A percentile compares a stretch with the other conserved stretches of the same genome.
These are phyloP conservation scores for Angophora floribunda DNA, from an alignment of 345 rosid species.

Conservation along the genomic window DNA sequence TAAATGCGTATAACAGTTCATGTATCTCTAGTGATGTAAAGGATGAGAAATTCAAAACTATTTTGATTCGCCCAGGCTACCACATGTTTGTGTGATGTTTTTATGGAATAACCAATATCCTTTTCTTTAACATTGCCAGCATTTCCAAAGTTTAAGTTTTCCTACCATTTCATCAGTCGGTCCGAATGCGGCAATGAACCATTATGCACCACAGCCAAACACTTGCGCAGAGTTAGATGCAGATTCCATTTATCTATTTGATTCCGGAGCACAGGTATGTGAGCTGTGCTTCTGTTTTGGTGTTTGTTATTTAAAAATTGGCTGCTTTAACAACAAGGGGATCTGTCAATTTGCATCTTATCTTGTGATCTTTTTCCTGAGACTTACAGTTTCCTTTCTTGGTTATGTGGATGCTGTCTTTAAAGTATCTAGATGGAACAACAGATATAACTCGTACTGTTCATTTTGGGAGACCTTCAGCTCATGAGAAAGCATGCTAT, in stretches of 20 bases:
- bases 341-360: not conserved
- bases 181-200: conserved; percentile 90
- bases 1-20: not conserved
- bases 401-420: conserved; percentile 5
- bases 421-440: conserved; percentile 92
- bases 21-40: not conserved
- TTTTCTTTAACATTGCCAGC: conserved; percentile 36
- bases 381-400: not conserved
- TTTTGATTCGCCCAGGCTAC: not conserved
- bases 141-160: conserved; percentile 92
- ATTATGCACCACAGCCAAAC: conserved; percentile 65
- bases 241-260: conserved; percentile 70
- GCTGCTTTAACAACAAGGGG: not conserved
- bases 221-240: conserved; percentile 87
- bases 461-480: conserved; percentile 93
- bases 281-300: not conserved
- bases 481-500: conserved; percentile 82
- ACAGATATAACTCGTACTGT: conserved; percentile 95
- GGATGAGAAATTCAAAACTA: not conserved
- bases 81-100: not conserved
- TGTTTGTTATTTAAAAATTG: not conserved
- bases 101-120: not conserved
- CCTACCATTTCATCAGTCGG: conserved; percentile 96
- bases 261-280: conserved; percentile 97
- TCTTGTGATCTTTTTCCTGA: not conserved